These are phyloP conservation scores for Acer saccharum DNA, from an alignment of 345 rosid genomes.

Conservation along the genomic window DNA sequence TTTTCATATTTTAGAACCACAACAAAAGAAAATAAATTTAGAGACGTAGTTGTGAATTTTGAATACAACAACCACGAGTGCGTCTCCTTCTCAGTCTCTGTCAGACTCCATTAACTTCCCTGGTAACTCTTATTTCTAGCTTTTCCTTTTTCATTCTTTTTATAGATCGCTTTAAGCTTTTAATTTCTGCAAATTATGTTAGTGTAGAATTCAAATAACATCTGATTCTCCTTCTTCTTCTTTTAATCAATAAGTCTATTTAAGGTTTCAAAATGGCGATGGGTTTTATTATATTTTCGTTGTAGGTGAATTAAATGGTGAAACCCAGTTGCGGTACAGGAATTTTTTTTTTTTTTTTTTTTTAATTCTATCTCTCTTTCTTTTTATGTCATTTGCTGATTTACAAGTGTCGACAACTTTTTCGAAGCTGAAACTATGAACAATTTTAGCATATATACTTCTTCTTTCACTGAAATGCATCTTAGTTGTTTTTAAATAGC, in stretches of 20 bases:
- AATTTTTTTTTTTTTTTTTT: background rate
- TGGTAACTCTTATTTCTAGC: background rate
- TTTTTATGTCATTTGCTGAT: background rate
- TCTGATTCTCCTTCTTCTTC: background rate
- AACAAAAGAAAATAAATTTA: background rate
- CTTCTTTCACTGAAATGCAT: background rate
- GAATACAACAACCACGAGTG: background rate
- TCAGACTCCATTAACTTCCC: background rate
- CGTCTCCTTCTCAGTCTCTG: background rate
- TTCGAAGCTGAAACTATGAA: background rate
- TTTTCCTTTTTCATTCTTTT: background rate
- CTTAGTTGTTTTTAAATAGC: too few species aligned
- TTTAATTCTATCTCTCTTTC: background rate
- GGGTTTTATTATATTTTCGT: background rate
- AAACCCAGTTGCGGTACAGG: background rate
- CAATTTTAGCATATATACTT: background rate
- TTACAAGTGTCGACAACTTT: background rate
- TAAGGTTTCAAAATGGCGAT: conserved; percentile 2
- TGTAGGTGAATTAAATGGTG: background rate
- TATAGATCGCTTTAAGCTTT: conserved; percentile 3
- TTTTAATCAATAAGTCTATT: background rate
- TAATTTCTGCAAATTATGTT: background rate
- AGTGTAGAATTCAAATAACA: background rate
- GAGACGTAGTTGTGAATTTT: background rate
- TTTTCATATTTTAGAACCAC: too few species aligned